Evolutionary conservation across 345 rosid genomes (phyloP).

Genomic region (Eucalyptus shirleyi): DNA sequence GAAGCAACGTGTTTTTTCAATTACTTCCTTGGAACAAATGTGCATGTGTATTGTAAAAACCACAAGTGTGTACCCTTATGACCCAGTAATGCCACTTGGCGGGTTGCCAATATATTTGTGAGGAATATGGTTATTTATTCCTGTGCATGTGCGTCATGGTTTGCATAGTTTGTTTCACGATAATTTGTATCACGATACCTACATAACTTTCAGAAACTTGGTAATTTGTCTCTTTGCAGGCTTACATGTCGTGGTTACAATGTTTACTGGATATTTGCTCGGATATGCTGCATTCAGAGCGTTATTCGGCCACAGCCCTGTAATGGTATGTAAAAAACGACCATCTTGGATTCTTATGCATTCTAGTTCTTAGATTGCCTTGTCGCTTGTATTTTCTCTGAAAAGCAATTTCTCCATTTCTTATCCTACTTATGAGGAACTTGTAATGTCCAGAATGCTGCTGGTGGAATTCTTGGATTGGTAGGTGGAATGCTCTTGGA

Average conservation of each 20-base stretch:
- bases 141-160: not conserved
- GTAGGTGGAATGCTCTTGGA: constrained; percentile 88
- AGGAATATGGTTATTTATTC: not conserved
- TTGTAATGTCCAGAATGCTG: constrained; percentile 49
- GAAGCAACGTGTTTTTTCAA: not conserved
- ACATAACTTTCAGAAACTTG: not conserved
- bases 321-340: constrained; percentile 28
- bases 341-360: not conserved
- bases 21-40: not conserved
- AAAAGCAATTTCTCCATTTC: not conserved
- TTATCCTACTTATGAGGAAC: not conserved
- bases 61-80: not conserved
- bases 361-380: not conserved
- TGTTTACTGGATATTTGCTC: constrained; percentile 94
- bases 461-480: constrained; percentile 91
- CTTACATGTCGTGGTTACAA: constrained; percentile 66
- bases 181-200: not conserved
- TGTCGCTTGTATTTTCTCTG: not conserved
- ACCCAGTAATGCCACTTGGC: not conserved
- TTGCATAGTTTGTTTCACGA: not conserved
- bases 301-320: constrained; percentile 56
- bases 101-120: not conserved
- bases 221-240: constrained; percentile 24
- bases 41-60: not conserved
- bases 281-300: constrained; percentile 85